These are phyloP conservation scores for Blastocystis sp. DNA, from an alignment of 352 stramenopile species.

Conservation along the genomic window DNA sequence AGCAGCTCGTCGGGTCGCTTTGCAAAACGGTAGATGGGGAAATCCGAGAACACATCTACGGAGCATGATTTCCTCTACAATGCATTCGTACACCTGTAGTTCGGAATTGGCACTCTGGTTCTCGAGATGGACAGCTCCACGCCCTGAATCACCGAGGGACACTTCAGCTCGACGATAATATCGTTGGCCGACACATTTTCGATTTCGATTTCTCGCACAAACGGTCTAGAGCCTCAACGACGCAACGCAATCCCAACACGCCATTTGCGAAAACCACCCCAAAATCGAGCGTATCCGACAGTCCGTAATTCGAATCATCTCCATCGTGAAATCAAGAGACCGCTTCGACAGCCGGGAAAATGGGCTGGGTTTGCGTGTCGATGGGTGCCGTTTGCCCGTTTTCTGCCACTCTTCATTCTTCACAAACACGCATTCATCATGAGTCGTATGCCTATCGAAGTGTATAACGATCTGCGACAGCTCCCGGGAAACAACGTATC, in stretches of 20 bases:
- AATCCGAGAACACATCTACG: conserved; percentile 28
- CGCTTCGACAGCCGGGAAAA: neutral
- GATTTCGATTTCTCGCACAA: conserved; percentile 18
- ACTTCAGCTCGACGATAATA: conserved; percentile 36
- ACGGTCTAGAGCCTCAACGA: neutral
- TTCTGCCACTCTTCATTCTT: conserved; percentile 23
- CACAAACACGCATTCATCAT: neutral
- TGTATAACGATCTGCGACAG: conserved; percentile 42
- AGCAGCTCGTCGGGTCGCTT: conserved; percentile 46
- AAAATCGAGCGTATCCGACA: conserved; percentile 27
- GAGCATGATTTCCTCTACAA: neutral
- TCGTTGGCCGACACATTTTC: conserved; percentile 34
- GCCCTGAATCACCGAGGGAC: neutral
- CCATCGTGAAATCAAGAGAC: neutral
- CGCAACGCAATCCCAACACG: neutral
- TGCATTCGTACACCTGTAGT: conserved; percentile 18
- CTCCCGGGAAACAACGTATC: conserved; percentile 70
- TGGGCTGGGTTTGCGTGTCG: neutral
- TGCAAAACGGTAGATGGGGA: conserved; percentile 50
- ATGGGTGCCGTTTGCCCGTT: neutral
- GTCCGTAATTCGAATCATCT: conserved; percentile 11
- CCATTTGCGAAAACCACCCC: conserved; percentile 43
- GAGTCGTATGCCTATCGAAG: conserved; percentile 62
- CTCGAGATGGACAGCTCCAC: conserved; percentile 56
- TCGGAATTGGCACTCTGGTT: conserved; percentile 36